Evolutionary conservation across 176 grass and related monocot species (phyloP).

Genomic region (Cocos nucifera): DNA sequence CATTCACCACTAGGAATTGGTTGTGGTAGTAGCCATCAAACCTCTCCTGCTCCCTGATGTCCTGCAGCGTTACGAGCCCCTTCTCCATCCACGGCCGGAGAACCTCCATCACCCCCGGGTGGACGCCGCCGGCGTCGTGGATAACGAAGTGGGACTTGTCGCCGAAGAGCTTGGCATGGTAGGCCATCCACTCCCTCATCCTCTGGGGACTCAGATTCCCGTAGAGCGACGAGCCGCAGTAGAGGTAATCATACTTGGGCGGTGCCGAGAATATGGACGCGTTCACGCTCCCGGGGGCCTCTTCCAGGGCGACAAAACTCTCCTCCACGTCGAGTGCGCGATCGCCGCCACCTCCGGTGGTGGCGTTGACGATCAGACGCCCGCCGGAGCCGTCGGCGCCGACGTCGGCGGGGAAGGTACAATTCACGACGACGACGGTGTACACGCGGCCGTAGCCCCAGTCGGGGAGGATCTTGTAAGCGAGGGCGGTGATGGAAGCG

Average conservation of each 20-base stretch:
- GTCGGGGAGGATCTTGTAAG: conserved; percentile 75
- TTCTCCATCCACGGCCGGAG: conserved; percentile 62
- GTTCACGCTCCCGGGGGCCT: conserved; percentile 49
- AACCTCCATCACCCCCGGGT: conserved; percentile 43
- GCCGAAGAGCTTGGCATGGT: conserved; percentile 71
- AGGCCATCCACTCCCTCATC: conserved; percentile 79
- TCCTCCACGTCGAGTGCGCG: conserved; percentile 29
- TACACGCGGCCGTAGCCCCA: conserved; percentile 89
- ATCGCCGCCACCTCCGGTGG: conserved; percentile 50
- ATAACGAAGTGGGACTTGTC: conserved; percentile 56
- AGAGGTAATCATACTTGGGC: conserved; percentile 70
- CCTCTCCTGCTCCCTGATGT: conserved; percentile 55
- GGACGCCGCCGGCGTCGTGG: conserved; percentile 76
- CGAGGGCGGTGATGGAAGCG: conserved; percentile 27
- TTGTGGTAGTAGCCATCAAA: conserved; percentile 89
- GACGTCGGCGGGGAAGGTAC: conserved; percentile 53
- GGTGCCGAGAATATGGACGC: conserved; percentile 37
- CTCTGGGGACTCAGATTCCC: conserved; percentile 63
- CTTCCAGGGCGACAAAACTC: conserved; percentile 63
- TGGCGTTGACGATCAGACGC: conserved; percentile 50
- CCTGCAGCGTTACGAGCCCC: conserved; percentile 50
- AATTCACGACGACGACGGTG: conserved; percentile 72
- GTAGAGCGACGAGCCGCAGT: conserved; percentile 83
- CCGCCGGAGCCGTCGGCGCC: conserved; percentile 50
- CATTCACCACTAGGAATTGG: conserved; percentile 86